Evolutionary conservation across 225 moss, liverwort and hornwort genomes (phyloP).

Genomic region (Neckera pumila): DNA sequence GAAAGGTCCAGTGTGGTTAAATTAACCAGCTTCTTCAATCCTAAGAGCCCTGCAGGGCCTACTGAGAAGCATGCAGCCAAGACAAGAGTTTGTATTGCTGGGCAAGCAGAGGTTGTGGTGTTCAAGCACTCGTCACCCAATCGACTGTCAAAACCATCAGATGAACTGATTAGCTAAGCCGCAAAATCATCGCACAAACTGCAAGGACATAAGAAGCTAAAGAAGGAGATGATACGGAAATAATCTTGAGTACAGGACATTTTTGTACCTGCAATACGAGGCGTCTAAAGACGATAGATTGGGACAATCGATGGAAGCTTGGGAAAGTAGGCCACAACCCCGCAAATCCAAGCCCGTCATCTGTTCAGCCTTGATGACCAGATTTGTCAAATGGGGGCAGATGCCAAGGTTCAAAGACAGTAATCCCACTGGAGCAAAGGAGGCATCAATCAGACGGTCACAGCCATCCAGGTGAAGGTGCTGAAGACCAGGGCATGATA

Average conservation of each 20-base stretch:
- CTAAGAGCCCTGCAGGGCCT: conserved; percentile 71
- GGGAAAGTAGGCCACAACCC: conserved; percentile 81
- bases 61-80: conserved; percentile 84
- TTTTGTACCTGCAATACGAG: conserved; percentile 84
- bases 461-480: conserved; percentile 88
- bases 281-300: conserved; percentile 80
- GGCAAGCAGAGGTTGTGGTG: conserved; percentile 78
- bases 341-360: conserved; percentile 84
- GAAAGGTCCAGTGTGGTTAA: conserved; percentile 88
- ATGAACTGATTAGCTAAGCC: neutral
- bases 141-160: conserved; percentile 50
- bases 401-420: conserved; percentile 82
- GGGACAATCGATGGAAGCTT: conserved; percentile 75
- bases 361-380: conserved; percentile 77
- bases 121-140: conserved; percentile 86
- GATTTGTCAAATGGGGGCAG: conserved; percentile 80
- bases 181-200: neutral
- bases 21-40: conserved; percentile 72
- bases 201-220: neutral
- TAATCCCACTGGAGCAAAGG: conserved; percentile 92
- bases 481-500: conserved; percentile 70
- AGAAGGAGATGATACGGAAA: neutral
- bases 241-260: neutral
- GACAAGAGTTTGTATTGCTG: conserved; percentile 78
- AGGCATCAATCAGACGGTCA: conserved; percentile 73